These are phyloP conservation scores for Venturia aucupariae DNA, from an alignment of 2,329 filamentous ascomycete species.

Conservation along the genomic window DNA sequence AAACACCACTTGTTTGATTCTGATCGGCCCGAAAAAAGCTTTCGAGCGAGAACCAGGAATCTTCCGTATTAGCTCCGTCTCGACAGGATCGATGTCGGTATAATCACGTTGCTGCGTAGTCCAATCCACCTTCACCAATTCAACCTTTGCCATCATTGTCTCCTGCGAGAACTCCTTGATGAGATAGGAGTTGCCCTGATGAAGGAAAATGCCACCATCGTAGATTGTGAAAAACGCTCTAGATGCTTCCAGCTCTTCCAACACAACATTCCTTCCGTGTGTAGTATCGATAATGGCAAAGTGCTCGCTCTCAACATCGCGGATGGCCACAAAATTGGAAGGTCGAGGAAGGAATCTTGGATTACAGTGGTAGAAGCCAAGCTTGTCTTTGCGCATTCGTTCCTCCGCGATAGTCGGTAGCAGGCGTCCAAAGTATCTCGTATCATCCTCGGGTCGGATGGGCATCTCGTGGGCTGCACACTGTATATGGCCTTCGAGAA, in stretches of 20 bases:
- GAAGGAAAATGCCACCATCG: conserved; percentile 91
- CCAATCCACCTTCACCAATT: conserved; percentile 88
- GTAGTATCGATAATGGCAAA: conserved; percentile 90
- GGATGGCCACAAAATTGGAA: conserved; percentile 74
- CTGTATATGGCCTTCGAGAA: conserved; percentile 88
- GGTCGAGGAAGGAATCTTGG: conserved; percentile 79
- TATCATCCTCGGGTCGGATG: conserved; percentile 67
- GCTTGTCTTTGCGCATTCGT: conserved; percentile 61
- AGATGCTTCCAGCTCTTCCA: conserved; percentile 93
- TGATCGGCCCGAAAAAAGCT: conserved; percentile 80
- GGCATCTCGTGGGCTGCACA: conserved; percentile 95
- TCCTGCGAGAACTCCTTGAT: conserved; percentile 83
- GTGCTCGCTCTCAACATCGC: conserved; percentile 83
- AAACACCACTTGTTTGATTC: conserved; percentile 81
- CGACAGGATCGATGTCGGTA: conserved; percentile 87
- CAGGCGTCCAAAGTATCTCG: conserved; percentile 67
- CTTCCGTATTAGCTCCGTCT: conserved; percentile 76
- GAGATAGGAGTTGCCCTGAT: conserved; percentile 88
- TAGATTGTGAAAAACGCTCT: conserved; percentile 95
- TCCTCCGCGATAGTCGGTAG: conserved; percentile 63
- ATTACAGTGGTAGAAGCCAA: conserved; percentile 85
- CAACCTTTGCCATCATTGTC: conserved; percentile 73
- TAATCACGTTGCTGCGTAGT: conserved; percentile 87
- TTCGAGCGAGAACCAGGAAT: conserved; percentile 55
- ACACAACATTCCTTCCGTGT: conserved; percentile 68